Evolutionary conservation across 805 yeast species (phyloP), one percentile per base, ranked within the genome.

Genomic region (Saturnispora besseyi): DNA sequence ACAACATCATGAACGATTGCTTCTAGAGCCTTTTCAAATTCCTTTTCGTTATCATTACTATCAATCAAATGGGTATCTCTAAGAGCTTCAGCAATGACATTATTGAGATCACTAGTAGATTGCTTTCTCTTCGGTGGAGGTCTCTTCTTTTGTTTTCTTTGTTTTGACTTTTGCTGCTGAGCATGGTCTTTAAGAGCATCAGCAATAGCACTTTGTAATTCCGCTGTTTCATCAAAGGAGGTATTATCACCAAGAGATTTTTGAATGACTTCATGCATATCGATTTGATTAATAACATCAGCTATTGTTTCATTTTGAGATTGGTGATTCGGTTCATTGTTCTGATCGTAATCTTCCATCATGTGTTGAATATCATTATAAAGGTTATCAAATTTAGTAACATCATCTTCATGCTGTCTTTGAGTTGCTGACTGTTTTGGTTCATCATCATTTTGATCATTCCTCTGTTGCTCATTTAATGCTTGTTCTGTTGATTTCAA

Each of bases 1-100:
- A 77, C 79, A 21, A 77, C 84, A 56, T 69, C 75, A 53, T 75
- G 72, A 15, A 79, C 82, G 66, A 78, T 74, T 52, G 75, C 77
- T 3, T 77, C 80, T 34, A 79, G 58, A 0, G 82, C 82, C 45
- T 71, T 74, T 46, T 79, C 75, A 45, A 77, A 68, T 3, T 70
- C 74, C 50, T 70, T 70, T 22, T 62, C 63, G 24, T 54, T 57
- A 9, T 8, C 28, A 29, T 26, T 30, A 18, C 44, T 33, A 13
- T 48, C 49, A 28, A 41, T 28, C 1, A 48, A 26, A n/a, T 43
- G 46, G 3, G 49, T 42, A 12, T 54, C 57, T 32, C 50, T 51
- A 21, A 61, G 44, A 3, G 63, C 64, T 41, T 60, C 60, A 6
- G 55, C 55, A 40, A 62, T 61, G 3, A 62, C 66, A 46, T 47